Conservation (phyloP, 2,329 filamentous ascomycete species). For the Penicillium sp. region DNA sequence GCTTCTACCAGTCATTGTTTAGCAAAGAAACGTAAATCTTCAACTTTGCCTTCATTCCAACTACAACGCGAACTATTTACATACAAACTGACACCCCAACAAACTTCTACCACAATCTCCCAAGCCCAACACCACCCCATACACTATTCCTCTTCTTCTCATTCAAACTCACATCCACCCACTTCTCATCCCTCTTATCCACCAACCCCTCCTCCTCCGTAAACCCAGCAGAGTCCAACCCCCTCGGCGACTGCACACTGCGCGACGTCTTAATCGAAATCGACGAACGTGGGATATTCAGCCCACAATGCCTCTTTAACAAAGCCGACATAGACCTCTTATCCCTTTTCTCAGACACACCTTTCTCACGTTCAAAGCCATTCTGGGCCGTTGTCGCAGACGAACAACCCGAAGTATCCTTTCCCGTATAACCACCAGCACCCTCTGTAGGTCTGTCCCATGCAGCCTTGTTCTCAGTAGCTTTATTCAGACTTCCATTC, state of each 20-base stretch:
- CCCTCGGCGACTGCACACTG: constrained; percentile 2
- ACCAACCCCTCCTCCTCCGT: constrained; percentile 11
- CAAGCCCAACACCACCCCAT: constrained; percentile 8
- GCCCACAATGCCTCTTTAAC: constrained; percentile 12
- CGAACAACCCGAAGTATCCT: neutral
- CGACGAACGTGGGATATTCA: constrained; percentile 13
- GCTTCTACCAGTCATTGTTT: too few species aligned
- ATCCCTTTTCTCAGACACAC: constrained; percentile 3
- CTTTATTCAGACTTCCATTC: neutral
- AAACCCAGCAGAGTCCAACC: constrained; percentile 12
- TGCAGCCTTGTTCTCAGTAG: neutral
- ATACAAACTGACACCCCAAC: neutral
- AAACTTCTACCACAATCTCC: neutral
- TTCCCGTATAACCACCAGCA: too few species aligned
- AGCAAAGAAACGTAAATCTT: neutral
- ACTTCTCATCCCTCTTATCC: constrained; percentile 12
- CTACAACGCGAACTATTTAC: neutral
- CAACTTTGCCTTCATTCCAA: neutral
- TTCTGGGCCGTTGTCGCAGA: too few species aligned
- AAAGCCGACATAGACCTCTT: constrained; percentile 13
- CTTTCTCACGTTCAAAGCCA: neutral
- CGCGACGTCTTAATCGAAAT: constrained; percentile 10
- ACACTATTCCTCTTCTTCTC: constrained; percentile 2
- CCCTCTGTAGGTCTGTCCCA: neutral
- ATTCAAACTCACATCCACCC: constrained; percentile 14